These are phyloP conservation scores for Melanomma pulvis-pyrius DNA, from an alignment of 495 filamentous ascomycete species.

Conservation along the genomic window DNA sequence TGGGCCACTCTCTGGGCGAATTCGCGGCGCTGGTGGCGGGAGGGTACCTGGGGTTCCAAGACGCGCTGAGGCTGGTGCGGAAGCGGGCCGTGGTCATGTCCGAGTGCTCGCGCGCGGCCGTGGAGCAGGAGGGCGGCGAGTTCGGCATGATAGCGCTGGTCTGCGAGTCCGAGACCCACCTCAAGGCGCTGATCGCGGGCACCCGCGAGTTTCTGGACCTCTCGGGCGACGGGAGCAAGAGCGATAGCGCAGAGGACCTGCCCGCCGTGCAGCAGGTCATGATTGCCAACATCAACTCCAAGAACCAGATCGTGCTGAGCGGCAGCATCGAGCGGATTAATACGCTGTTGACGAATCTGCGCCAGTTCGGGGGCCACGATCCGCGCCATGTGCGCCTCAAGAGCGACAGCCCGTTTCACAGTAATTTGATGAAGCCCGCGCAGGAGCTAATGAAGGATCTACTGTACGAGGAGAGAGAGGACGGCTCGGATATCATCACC, in stretches of 20 bases:
- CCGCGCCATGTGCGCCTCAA: conserved; percentile 85
- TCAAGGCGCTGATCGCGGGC: conserved; percentile 66
- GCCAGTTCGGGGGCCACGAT: conserved; percentile 92
- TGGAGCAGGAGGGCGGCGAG: conserved; percentile 62
- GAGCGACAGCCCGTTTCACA: conserved; percentile 91
- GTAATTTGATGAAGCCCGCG: conserved; percentile 87
- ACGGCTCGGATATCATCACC: conserved; percentile 58
- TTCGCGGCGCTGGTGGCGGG: conserved; percentile 87
- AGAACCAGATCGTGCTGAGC: conserved; percentile 93
- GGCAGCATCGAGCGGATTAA: conserved; percentile 85
- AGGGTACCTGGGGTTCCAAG: conserved; percentile 73
- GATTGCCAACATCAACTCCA: conserved; percentile 93
- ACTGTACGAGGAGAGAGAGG: conserved; percentile 52
- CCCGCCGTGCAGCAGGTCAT: conserved; percentile 82
- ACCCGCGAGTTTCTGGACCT: conserved; percentile 82
- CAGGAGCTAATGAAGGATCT: conserved; percentile 68
- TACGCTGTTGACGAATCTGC: conserved; percentile 80
- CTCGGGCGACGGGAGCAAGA: conserved; percentile 62
- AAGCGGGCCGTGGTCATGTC: conserved; percentile 85
- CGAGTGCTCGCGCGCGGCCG: conserved; percentile 66
- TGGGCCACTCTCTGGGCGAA: conserved; percentile 95
- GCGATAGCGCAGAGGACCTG: conserved; percentile 65
- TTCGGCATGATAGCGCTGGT: conserved; percentile 95
- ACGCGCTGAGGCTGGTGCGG: conserved; percentile 76
- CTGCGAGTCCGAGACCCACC: conserved; percentile 70